Evolutionary conservation across 495 filamentous ascomycete species (phyloP).

Genomic region (Saxophila tyrrhenica): DNA sequence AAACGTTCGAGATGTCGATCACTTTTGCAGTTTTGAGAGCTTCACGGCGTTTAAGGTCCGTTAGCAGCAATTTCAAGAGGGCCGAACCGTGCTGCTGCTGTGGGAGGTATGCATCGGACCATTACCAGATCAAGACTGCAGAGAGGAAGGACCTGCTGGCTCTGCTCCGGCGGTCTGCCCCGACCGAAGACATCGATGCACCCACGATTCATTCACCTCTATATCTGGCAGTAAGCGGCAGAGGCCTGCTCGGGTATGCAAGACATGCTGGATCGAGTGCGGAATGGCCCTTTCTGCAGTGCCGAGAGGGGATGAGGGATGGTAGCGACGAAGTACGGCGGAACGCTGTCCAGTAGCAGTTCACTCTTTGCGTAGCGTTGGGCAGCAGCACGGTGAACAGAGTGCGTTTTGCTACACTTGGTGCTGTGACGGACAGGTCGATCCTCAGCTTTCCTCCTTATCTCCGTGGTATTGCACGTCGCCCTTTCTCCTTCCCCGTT

Average conservation of each 20-base stretch:
- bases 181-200: too few species aligned
- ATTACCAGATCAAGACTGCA: too few species aligned
- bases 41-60: not conserved
- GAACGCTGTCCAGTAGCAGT: not conserved
- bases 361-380: not conserved
- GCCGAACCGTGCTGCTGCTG: too few species aligned
- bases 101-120: too few species aligned
- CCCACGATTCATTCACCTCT: too few species aligned
- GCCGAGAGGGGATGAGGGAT: not conserved
- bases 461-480: too few species aligned
- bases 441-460: too few species aligned
- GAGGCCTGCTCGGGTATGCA: not conserved
- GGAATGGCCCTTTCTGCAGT: not conserved
- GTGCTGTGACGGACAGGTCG: too few species aligned
- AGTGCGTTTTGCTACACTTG: not conserved
- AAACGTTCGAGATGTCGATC: not conserved
- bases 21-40: too few species aligned
- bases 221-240: too few species aligned
- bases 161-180: too few species aligned
- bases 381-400: not conserved
- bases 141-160: too few species aligned
- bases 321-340: not conserved
- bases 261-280: not conserved
- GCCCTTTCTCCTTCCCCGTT: not conserved
- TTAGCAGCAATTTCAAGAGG: not conserved